A percentile compares a stretch with the other conserved stretches of the same genome.
Conservation (phyloP, 306 rosid species). For the Sechiopsis laciniata region DNA sequence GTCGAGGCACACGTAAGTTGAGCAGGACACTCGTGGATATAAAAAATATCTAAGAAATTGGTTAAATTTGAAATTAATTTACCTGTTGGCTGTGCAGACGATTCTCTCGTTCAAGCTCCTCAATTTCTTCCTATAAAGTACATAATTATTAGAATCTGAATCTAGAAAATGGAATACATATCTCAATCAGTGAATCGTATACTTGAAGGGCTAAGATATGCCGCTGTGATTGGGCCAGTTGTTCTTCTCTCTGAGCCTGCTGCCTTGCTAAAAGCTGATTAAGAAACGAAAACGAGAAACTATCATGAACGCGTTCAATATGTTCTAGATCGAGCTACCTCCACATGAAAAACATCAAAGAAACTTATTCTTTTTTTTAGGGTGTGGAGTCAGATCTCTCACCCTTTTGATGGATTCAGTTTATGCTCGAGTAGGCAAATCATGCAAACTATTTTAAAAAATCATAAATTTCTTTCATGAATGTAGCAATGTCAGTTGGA, state of each 20-base stretch:
- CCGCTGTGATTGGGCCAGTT: conserved; percentile 84
- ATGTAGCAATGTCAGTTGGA: not conserved
- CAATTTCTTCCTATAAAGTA: conserved; percentile 69
- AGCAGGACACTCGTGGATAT: no score
- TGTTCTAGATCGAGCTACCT: not conserved
- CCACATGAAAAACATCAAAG: not conserved
- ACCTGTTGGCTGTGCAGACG: conserved; percentile 97
- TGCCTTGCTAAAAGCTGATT: conserved; percentile 93
- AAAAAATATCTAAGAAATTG: not conserved
- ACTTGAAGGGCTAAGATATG: conserved; percentile 99
- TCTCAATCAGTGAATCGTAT: conserved; percentile 31
- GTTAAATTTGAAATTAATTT: conserved; percentile 13
- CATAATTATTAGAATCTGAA: not conserved
- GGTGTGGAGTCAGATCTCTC: not conserved
- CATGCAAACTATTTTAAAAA: not conserved
- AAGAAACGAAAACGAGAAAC: conserved; percentile 24
- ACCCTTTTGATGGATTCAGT: not conserved
- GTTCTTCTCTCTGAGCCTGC: conserved; percentile 98
- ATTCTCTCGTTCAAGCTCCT: conserved; percentile 95
- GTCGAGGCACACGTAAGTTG: no score
- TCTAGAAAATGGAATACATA: conserved; percentile 13
- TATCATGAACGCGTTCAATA: conserved; percentile 21
- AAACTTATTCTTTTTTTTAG: not conserved
- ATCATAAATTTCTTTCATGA: not conserved
- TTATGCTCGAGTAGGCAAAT: not conserved